Evolutionary conservation across 2,329 filamentous ascomycete genomes (phyloP), one percentile per base, ranked within the genome.

Genomic region (Metarhizium brunneum): DNA sequence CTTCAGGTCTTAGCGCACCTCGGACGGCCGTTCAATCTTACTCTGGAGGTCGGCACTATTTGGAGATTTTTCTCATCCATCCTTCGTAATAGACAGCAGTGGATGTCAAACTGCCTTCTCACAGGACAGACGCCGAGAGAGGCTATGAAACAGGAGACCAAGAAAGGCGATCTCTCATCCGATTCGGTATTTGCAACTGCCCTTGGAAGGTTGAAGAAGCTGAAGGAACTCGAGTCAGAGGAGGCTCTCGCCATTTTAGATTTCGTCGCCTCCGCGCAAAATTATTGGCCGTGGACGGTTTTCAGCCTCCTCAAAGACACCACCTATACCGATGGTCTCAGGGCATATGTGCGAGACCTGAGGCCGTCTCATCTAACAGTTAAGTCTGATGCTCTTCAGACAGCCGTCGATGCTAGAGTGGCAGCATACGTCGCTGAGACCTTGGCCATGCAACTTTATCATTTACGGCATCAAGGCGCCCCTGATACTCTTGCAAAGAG

Each of bases 281-380:
- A 96, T 68, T 89, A 91, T 66, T 97, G 92, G 92, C 88, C 92
- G 1, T 96, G 92, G 90, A 92, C 90, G 1, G 91, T 95, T 56
- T 86, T 89, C 56, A 85, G 87, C 43, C 75, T 95, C 40, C 83
- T 87, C 58, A 85, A 85, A 57, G 88, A 95, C 63, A 79, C 81
- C 0, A 76, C 77, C 0, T 92, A 96, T 64, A 80, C 96, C 56
- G 77, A 83, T 47, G 82, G 83, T 55, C 78, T 96, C 18, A 81
- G 88, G 18, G 77, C 79, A 4, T 94, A 90, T 66, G 79, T 94
- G 38, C 81, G 78, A 11, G 72, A 75, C 4, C 71, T 88, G 25
- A 76, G 77, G 56, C 69, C 82, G 4, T 76, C 79, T 1, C 70
- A 77, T 5, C 57, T 79, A 32, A 78, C 77, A 1, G 74, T 77